Evolutionary conservation across 2,329 filamentous ascomycete species (phyloP).

Genomic region (Aspergillus felis): DNA sequence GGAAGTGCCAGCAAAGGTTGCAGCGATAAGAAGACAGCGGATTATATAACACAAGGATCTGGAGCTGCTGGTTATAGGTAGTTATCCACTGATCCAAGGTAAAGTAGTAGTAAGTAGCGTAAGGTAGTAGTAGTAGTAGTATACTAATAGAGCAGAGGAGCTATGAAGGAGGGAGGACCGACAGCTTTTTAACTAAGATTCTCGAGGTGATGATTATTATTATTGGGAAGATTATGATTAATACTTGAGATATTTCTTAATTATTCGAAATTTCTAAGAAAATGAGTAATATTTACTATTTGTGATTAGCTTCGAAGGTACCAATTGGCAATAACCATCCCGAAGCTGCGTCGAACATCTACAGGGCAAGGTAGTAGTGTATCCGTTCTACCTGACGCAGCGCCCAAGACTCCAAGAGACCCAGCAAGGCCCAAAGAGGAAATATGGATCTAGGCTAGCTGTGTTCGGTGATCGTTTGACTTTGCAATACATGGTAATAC

Average conservation of each 20-base stretch:
- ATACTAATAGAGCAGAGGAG: background rate
- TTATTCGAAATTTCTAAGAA: background rate
- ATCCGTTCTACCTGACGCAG: background rate
- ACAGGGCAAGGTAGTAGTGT: background rate
- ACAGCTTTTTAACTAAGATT: background rate
- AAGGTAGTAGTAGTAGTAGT: background rate
- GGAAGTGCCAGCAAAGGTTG: slow-evolving; percentile 1
- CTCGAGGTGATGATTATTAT: background rate
- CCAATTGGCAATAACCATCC: background rate
- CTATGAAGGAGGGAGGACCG: background rate
- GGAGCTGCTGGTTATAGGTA: background rate
- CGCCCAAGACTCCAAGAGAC: background rate
- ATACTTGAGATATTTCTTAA: background rate
- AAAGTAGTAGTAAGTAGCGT: background rate
- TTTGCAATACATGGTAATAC: background rate
- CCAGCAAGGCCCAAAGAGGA: background rate
- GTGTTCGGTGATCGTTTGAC: background rate
- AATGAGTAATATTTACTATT: background rate
- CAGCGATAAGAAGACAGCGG: background rate
- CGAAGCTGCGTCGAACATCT: background rate
- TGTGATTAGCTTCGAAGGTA: background rate
- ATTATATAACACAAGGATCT: background rate
- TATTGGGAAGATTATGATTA: background rate
- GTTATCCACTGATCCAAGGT: slow-evolving; percentile 2
- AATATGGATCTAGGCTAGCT: background rate